phyloP scores from a whole-genome alignment of 768 basidiomycete genomes.

The Dacryopinax primogenitus region DNA sequence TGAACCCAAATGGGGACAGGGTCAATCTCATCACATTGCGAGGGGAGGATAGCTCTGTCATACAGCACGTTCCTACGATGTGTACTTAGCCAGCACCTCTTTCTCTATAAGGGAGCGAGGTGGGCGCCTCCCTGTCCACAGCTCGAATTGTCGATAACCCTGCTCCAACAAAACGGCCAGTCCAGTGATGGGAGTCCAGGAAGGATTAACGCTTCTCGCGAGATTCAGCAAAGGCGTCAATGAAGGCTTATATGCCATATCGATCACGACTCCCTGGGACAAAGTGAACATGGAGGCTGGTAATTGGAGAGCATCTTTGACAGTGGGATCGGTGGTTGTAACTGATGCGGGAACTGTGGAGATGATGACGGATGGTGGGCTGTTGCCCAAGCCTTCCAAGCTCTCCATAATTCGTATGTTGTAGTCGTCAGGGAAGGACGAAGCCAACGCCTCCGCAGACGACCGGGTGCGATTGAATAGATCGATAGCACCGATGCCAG shows the following conservation, averaged over 20 bases:
- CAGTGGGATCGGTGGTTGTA: constrained; percentile 34
- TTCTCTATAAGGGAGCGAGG: constrained; percentile 21
- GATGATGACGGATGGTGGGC: constrained; percentile 58
- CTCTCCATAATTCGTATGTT: constrained; percentile 47
- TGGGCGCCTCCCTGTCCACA: constrained; percentile 52
- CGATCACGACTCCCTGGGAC: constrained; percentile 58
- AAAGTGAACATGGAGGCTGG: constrained; percentile 46
- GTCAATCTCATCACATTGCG: no score
- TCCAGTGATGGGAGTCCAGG: constrained; percentile 63
- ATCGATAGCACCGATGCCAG: constrained; percentile 61
- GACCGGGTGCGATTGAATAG: constrained; percentile 71
- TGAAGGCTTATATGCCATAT: constrained; percentile 89
- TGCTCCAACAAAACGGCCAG: constrained; percentile 80
- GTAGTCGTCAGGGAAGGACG: constrained; percentile 51
- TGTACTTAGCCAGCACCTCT: constrained; percentile 20
- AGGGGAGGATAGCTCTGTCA: no score
- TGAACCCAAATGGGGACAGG: no score
- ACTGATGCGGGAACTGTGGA: constrained; percentile 73
- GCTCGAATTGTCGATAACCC: constrained; percentile 70
- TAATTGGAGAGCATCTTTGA: constrained; percentile 34
- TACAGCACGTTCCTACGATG: no score
- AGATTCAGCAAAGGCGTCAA: constrained; percentile 66
- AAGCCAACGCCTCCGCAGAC: constrained; percentile 58
- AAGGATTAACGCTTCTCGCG: constrained; percentile 37
- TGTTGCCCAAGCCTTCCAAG: constrained; percentile 41